phyloP scores from a whole-genome alignment of 176 grass and related monocot genomes.

The Musa schizocarpa region DNA sequence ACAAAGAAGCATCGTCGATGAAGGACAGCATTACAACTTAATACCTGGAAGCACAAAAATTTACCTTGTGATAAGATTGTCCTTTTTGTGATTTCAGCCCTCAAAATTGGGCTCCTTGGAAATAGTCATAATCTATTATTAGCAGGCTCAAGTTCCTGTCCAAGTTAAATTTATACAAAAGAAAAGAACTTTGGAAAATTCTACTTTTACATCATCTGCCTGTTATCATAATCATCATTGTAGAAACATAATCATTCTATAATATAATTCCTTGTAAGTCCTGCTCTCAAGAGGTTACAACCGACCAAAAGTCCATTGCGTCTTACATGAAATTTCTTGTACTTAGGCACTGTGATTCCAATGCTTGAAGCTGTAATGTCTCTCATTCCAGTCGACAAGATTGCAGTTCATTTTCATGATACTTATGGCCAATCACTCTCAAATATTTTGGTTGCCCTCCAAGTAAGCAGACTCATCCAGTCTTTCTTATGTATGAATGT shows the following conservation, averaged over 20 bases:
- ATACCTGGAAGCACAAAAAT: too few species aligned
- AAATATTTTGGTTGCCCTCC: conserved; percentile 81
- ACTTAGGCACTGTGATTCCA: conserved; percentile 46
- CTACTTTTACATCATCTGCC: not conserved
- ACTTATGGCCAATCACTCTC: conserved; percentile 87
- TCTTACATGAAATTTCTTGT: not conserved
- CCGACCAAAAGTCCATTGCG: not conserved
- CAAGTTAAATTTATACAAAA: not conserved
- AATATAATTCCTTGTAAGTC: not conserved
- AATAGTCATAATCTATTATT: too few species aligned
- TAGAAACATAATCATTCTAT: not conserved
- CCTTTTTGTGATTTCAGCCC: too few species aligned
- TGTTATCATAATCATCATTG: too few species aligned
- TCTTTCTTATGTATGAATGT: not conserved
- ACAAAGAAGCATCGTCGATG: too few species aligned
- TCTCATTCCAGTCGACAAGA: conserved; percentile 61
- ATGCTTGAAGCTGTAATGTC: conserved; percentile 81
- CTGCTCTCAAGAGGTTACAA: not conserved
- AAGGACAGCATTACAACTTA: too few species aligned
- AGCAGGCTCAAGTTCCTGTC: not conserved
- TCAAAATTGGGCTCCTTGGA: too few species aligned
- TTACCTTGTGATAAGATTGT: too few species aligned
- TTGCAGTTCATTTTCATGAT: conserved; percentile 95
- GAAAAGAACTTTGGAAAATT: not conserved
- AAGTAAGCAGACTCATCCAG: conserved; percentile 32